Evolutionary conservation across 208 protist species (phyloP).

Genomic region (Leishmania martiniquensis): DNA sequence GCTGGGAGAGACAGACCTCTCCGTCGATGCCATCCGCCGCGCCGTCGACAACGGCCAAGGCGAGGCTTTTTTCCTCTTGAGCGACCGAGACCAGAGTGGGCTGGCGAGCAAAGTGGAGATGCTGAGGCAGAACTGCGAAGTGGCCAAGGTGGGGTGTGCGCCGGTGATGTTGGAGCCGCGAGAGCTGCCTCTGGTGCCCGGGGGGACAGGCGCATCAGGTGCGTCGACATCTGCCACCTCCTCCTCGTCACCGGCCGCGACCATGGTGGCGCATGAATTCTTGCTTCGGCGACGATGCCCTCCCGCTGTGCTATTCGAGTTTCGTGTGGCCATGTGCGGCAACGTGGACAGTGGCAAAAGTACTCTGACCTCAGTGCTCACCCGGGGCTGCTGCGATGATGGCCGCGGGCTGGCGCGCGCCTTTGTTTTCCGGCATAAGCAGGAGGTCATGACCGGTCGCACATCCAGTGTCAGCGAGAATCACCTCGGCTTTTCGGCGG

Average conservation of each 20-base stretch:
- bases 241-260: constrained; percentile 11
- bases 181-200: constrained; percentile 34
- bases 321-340: constrained; percentile 92
- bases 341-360: constrained; percentile 95
- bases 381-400: constrained; percentile 88
- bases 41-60: constrained; percentile 62
- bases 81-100: constrained; percentile 24
- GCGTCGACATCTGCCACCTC: background rate
- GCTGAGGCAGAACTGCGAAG: constrained; percentile 36
- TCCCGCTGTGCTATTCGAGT: constrained; percentile 65
- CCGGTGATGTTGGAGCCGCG: constrained; percentile 59
- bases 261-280: constrained; percentile 72
- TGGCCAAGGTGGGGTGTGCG: constrained; percentile 35
- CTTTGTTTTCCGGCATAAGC: constrained; percentile 95
- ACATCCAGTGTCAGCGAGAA: constrained; percentile 97
- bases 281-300: constrained; percentile 56
- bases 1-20: constrained; percentile 46
- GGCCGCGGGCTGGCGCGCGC: constrained; percentile 85
- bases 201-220: background rate
- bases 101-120: constrained; percentile 38
- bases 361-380: constrained; percentile 92
- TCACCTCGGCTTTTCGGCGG: constrained; percentile 94
- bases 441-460: constrained; percentile 95
- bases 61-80: constrained; percentile 71
- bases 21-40: constrained; percentile 29